Evolutionary conservation across 108 stramenopile species (phyloP).

Genomic region (Cyclotella baltica): DNA sequence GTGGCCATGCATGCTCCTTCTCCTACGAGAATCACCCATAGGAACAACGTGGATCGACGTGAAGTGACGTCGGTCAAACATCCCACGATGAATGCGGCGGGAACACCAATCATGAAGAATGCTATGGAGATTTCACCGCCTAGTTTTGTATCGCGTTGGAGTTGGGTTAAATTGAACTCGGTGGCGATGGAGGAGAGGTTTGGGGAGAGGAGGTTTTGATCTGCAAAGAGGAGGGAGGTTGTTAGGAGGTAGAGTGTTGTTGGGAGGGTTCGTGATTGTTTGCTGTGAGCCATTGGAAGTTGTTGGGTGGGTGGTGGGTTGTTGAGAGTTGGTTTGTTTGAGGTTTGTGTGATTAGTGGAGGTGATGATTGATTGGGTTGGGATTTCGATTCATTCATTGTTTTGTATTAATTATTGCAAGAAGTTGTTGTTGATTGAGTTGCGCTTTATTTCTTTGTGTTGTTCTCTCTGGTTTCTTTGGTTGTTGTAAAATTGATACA

Average conservation of each 20-base stretch:
- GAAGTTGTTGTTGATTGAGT: too few species aligned
- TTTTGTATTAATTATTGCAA: too few species aligned
- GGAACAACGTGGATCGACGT: conserved; percentile 62
- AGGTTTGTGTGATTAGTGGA: too few species aligned
- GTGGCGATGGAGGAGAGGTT: conserved; percentile 72
- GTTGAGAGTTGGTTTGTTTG: too few species aligned
- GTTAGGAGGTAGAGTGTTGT: conserved; percentile 69
- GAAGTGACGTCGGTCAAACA: conserved; percentile 45
- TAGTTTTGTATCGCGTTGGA: conserved; percentile 79
- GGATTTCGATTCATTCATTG: too few species aligned
- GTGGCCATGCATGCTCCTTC: conserved; percentile 82
- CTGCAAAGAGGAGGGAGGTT: conserved; percentile 82
- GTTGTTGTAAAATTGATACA: too few species aligned
- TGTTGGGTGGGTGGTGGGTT: neutral
- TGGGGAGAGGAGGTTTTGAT: conserved; percentile 89
- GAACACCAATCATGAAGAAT: conserved; percentile 84
- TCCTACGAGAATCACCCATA: conserved; percentile 75
- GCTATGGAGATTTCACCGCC: conserved; percentile 87
- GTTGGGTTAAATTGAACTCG: conserved; percentile 79
- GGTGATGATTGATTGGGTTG: too few species aligned
- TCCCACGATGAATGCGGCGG: conserved; percentile 75
- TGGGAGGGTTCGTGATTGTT: conserved; percentile 34
- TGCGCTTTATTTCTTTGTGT: too few species aligned
- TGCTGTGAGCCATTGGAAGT: neutral
- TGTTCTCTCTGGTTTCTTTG: too few species aligned